Conservation (phyloP, 129 eudicot genomes). For the Kitagawia praeruptora region DNA sequence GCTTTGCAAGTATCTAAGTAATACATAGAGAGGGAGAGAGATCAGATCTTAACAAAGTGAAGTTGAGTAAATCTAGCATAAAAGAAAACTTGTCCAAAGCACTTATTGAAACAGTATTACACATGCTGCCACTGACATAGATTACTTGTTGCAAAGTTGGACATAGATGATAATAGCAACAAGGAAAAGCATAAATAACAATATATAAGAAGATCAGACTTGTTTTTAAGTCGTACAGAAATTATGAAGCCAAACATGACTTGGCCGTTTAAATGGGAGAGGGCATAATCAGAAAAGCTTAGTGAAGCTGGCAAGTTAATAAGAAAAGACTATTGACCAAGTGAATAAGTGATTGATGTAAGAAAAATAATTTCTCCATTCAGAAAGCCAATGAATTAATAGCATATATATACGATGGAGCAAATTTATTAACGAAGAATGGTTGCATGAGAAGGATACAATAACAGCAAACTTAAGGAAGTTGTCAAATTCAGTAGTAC, state of each 20-base stretch:
- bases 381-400: not conserved
- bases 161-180: not conserved
- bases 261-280: too few relatives aligned
- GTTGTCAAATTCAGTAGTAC: not conserved
- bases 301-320: not conserved
- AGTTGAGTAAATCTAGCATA: not conserved
- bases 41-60: not conserved
- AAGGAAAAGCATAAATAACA: not conserved
- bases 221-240: not conserved
- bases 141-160: not conserved
- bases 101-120: not conserved
- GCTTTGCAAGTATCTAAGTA: slow-evolving; percentile 48
- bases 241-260: not conserved
- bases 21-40: not conserved
- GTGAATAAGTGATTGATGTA: not conserved
- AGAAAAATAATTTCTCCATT: not conserved
- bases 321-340: not conserved
- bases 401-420: not conserved
- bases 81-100: not conserved
- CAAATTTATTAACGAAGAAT: too few relatives aligned
- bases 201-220: not conserved
- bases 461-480: not conserved
- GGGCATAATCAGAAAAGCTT: not conserved
- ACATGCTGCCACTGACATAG: not conserved
- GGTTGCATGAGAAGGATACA: not conserved